Evolutionary conservation across 2,329 filamentous ascomycete species (phyloP).

Genomic region (Gnomoniopsis smithogilvyi): DNA sequence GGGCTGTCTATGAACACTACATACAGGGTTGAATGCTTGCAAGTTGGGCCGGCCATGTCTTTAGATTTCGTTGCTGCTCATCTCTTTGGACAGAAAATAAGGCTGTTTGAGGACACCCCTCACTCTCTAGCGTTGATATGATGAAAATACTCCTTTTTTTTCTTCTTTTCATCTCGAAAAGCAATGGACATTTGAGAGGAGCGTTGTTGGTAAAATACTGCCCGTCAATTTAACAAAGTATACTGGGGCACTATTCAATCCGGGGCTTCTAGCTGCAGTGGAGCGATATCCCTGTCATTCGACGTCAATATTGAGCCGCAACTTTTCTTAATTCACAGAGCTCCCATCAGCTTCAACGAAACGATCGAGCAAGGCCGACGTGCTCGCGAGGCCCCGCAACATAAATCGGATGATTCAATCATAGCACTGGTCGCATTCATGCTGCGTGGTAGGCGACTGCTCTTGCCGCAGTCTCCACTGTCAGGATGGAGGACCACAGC

Average conservation of each 20-base stretch:
- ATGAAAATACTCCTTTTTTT: too few relatives aligned
- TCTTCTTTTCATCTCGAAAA: too few relatives aligned
- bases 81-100: too few relatives aligned
- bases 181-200: neutral
- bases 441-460: conserved; percentile 18
- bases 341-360: neutral
- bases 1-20: too few relatives aligned
- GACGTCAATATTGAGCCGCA: too few relatives aligned
- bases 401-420: conserved; percentile 13
- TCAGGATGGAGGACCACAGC: conserved; percentile 16
- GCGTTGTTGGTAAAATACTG: neutral
- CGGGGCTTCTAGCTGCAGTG: neutral
- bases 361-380: neutral
- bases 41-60: too few relatives aligned
- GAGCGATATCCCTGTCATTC: too few relatives aligned
- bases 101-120: too few relatives aligned
- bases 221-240: neutral
- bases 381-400: neutral
- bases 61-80: too few relatives aligned
- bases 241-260: neutral
- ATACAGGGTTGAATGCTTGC: too few relatives aligned
- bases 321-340: neutral
- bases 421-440: conserved; percentile 18
- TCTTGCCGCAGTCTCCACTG: conserved; percentile 16
- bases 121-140: too few relatives aligned